Conservation (phyloP, 768 basidiomycete species). For the Tylopilus intermedius region DNA sequence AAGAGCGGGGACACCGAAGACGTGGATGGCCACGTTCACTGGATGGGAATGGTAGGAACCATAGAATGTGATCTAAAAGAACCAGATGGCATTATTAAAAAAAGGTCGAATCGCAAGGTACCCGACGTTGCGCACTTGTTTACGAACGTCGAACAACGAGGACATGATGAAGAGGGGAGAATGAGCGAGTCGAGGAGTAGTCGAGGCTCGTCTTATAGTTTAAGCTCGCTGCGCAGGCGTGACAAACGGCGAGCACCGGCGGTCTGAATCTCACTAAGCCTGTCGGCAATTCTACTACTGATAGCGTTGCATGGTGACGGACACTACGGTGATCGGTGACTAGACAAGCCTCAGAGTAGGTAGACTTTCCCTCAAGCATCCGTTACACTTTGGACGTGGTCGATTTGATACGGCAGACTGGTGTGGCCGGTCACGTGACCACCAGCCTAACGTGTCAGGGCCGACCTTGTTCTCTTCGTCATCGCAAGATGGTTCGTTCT, state of each 20-base stretch:
- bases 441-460: background rate
- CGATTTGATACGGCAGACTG: too few species aligned
- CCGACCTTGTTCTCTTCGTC: background rate
- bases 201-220: background rate
- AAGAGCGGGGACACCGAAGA: constrained; percentile 78
- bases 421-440: constrained; percentile 12
- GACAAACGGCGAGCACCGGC: background rate
- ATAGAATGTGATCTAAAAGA: constrained; percentile 77
- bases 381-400: too few species aligned
- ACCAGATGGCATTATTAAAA: constrained; percentile 4
- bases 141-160: constrained; percentile 59
- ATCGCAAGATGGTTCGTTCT: constrained; percentile 68
- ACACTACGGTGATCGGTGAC: too few species aligned
- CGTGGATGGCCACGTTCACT: constrained; percentile 79
- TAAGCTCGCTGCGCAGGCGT: background rate
- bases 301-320: too few species aligned
- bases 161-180: constrained; percentile 25
- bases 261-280: background rate
- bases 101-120: constrained; percentile 5
- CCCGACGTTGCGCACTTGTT: constrained; percentile 47
- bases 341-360: too few species aligned
- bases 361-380: too few species aligned
- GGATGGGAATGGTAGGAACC: constrained; percentile 87
- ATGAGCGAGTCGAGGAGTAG: background rate
- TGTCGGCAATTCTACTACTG: too few species aligned